Base-by-base conservation (phyloP, 305 asterid species). In the Fraxinus angustifolia region DNA sequence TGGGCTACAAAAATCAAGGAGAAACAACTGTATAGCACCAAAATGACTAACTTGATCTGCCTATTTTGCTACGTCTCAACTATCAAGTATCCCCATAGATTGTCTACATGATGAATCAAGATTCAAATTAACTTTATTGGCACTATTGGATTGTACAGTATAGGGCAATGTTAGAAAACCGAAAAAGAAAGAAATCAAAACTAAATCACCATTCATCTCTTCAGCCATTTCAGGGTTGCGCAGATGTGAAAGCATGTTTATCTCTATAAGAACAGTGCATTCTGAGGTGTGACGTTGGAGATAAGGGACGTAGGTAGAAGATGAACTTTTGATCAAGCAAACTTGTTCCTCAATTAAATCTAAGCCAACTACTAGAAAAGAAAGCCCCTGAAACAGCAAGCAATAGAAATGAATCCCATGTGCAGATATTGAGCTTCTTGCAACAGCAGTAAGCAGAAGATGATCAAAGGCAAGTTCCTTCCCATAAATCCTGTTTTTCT, bases 391-490 rank as follows among this genome's bases (percentile, higher is more conserved):
- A 80, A 95, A 95, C 87, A 92, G 85, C 91, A 93, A 82, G 91
- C 90, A 95, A 78, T 93, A 95, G 86, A 95, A 93, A 83, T 95
- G 98, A 31, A 95, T 93, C 78, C 99, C 99, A 2, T 95, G 98
- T 0, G 96, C 97, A 0, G 98, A 92, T 23, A 95, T 65, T 81
- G 93, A 77, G 77, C 99, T 95, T 83, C 99, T 90, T 26, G 90
- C 89, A 1, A 97, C 97, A 2, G 97, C 98, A 0, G 99, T 95
- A 14, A 93, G 91, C 82, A 95, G 86, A 3, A 95, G 92, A 28
- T 91, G 91, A 7, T 98, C 97, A 6, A 95, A 91, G 1, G 93
- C 94, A 12, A 95, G 88, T 56, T 95, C 98, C 75, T 88, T 90
- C 35, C 93, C 77, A 78, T 91, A 92, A 34, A 93, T 90, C 87